Conservation (phyloP, 139 green algal species). For the Asterochloris sp. region DNA sequence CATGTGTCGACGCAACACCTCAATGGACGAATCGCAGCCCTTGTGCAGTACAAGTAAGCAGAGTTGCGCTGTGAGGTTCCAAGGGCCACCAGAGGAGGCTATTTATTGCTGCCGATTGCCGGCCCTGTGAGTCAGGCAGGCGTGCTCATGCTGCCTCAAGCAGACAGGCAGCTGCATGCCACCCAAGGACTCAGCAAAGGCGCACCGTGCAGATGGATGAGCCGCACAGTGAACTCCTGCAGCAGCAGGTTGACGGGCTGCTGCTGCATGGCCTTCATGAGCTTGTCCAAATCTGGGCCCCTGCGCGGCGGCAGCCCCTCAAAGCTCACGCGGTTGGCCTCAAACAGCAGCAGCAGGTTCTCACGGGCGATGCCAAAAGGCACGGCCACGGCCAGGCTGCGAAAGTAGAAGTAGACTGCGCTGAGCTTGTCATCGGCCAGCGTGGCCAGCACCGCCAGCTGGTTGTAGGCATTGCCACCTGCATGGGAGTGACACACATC, state of each 20-base stretch:
- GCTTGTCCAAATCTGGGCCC: neutral
- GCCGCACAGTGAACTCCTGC: conserved; percentile 32
- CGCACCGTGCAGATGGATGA: conserved; percentile 40
- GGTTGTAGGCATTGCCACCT: conserved; percentile 76
- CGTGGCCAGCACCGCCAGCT: conserved; percentile 77
- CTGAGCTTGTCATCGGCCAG: conserved; percentile 50
- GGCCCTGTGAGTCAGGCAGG: neutral
- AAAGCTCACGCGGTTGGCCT: conserved; percentile 45
- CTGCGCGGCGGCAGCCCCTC: conserved; percentile 6
- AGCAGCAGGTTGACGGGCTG: conserved; percentile 11
- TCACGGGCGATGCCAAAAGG: conserved; percentile 66
- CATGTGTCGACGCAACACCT: no score
- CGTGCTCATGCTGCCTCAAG: neutral
- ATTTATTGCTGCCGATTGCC: neutral
- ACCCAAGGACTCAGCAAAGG: neutral
- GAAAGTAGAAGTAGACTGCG: conserved; percentile 62
- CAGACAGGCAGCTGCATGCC: neutral
- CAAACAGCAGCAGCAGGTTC: conserved; percentile 71
- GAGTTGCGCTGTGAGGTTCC: neutral
- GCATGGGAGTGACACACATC: neutral
- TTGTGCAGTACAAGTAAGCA: neutral
- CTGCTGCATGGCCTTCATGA: neutral
- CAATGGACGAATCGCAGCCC: neutral
- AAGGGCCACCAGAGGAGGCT: neutral
- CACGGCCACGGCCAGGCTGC: conserved; percentile 42